Percentiles rank a stretch among this genome's conserved stretches.
Conservation (phyloP, 768 basidiomycete species). For the Pseudohyphozyma bogoriensis region DNA sequence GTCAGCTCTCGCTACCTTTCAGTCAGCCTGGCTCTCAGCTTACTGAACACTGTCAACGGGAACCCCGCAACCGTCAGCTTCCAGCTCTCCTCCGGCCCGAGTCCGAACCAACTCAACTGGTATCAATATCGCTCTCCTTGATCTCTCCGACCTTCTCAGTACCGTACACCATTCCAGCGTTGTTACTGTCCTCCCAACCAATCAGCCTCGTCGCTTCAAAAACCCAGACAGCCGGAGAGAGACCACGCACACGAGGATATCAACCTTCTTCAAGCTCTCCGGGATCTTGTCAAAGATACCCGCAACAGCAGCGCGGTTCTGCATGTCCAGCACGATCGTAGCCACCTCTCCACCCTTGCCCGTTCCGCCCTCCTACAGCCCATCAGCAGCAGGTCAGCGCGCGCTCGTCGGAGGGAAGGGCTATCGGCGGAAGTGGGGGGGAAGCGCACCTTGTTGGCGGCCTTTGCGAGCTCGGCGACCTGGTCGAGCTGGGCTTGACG, state of each 20-base stretch:
- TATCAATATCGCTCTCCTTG: conserved; percentile 62
- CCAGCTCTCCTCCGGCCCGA: background rate
- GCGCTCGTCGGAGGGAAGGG: too few relatives aligned
- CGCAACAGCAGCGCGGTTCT: conserved; percentile 10
- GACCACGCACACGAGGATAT: conserved; percentile 27
- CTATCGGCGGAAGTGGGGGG: too few relatives aligned
- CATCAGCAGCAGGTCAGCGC: too few relatives aligned
- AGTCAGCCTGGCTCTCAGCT: too few relatives aligned
- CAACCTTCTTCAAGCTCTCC: conserved; percentile 13
- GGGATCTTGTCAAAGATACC: conserved; percentile 18
- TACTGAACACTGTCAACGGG: conserved; percentile 49
- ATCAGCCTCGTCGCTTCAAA: conserved; percentile 28
- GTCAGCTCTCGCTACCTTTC: too few relatives aligned
- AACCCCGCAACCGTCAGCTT: background rate
- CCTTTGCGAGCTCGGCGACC: too few relatives aligned
- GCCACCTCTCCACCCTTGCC: conserved; percentile 20
- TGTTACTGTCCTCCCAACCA: background rate
- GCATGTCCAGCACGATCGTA: conserved; percentile 20
- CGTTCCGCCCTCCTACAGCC: conserved; percentile 15
- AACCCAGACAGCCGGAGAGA: too few relatives aligned
- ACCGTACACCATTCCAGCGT: conserved; percentile 75
- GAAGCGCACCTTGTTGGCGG: too few relatives aligned
- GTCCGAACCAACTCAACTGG: conserved; percentile 54
- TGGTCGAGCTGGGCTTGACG: conserved; percentile 25
- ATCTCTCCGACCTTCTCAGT: conserved; percentile 77